Evolutionary conservation across 495 filamentous ascomycete genomes (phyloP).

Genomic region (Neohortaea acidophila): DNA sequence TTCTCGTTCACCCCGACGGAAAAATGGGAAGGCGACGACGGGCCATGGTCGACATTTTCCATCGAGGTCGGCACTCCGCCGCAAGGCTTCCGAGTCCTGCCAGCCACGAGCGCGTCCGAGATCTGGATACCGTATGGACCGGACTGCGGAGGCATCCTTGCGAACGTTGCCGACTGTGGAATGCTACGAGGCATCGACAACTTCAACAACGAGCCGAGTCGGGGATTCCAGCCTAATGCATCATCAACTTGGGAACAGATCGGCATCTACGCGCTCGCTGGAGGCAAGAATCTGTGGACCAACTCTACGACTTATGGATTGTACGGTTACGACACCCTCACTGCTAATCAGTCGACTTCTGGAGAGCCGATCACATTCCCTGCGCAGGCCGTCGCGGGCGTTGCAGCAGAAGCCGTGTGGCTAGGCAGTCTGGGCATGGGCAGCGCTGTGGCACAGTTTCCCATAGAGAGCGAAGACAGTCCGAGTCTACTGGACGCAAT

Average conservation of each 20-base stretch:
- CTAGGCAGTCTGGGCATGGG: slow-evolving; percentile 42
- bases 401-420: slow-evolving; percentile 36
- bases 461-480: slow-evolving; percentile 28
- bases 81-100: slow-evolving; percentile 32
- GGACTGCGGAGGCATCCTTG: slow-evolving; percentile 18
- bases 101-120: slow-evolving; percentile 33
- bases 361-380: slow-evolving; percentile 30
- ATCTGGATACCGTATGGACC: slow-evolving; percentile 29
- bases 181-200: slow-evolving; percentile 2
- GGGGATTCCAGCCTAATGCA: slow-evolving; percentile 15
- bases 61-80: slow-evolving; percentile 35
- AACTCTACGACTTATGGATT: slow-evolving; percentile 21
- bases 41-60: slow-evolving; percentile 38
- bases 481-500: slow-evolving; percentile 30
- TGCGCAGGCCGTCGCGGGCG: slow-evolving; percentile 34
- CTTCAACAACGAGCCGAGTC: slow-evolving; percentile 2
- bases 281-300: neutral
- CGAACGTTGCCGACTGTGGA: slow-evolving; percentile 13
- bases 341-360: slow-evolving; percentile 29
- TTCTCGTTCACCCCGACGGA: slow-evolving; percentile 19
- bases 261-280: slow-evolving; percentile 20
- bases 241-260: slow-evolving; percentile 20
- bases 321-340: slow-evolving; percentile 39
- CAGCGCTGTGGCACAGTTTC: slow-evolving; percentile 34
- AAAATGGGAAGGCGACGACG: slow-evolving; percentile 39